Evolutionary conservation across 2,329 filamentous ascomycete genomes (phyloP), one percentile per base, ranked within the genome.

Genomic region (Trichoderma semiorbis): DNA sequence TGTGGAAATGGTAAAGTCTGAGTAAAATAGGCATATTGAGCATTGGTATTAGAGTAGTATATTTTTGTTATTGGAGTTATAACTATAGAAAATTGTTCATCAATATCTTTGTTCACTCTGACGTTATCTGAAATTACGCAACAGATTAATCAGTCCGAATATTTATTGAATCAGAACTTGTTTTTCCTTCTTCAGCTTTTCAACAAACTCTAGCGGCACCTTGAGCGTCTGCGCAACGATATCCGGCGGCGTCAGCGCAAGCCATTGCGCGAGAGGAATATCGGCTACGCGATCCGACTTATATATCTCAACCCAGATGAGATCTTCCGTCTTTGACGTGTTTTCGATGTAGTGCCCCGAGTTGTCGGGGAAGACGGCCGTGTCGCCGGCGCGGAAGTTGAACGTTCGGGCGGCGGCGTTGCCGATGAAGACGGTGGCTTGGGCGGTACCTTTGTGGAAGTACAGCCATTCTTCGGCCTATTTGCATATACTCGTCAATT

Each of bases 381-480:
- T 91, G 73, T 93, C 90, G n/a, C 91, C 90, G 5, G 89, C 85
- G 2, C 81, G 82, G 78, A 92, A 91, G 79, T 92, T 89, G 76
- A 92, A 92, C 0, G 90, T 92, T 7, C 90, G 85, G 3, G 90
- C 85, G 69, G 87, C 87, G 12, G 84, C 82, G 75, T 84, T 86
- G 7, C 89, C 90, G 62, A 89, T 88, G 78, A 91, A 92, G 3
- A 91, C 87, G 0, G 89, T 92, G 0, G 90, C 90, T 30, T 87
- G 86, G 0, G 83, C 90, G 2, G 83, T 80, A 28, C 90, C 91
- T 72, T 87, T 82, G 77, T 91, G 89, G 81, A 93, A 92, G 80
- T 92, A 92, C 3, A 92, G 80, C 90, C 91, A 92, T 78, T 92
- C 90, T 75, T 92, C 89, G 6, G 88, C 88, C 87, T 90, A 14